These are phyloP conservation scores for Cynara cardunculus DNA, from an alignment of 129 eudicot genomes.

Conservation along the genomic window DNA sequence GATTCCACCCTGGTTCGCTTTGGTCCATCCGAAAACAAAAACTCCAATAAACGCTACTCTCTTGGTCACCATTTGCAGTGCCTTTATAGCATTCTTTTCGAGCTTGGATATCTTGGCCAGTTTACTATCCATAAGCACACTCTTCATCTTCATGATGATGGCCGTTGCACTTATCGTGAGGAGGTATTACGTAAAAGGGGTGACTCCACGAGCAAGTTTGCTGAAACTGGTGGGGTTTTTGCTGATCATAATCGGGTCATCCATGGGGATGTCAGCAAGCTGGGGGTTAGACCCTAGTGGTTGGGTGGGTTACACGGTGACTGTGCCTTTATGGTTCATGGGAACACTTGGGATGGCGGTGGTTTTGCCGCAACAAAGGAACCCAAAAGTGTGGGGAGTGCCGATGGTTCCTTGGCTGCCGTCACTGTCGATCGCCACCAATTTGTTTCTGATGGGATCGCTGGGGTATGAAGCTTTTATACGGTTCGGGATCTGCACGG, in stretches of 20 bases:
- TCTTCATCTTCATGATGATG: slow-evolving; percentile 69
- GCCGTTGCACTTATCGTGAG: slow-evolving; percentile 57
- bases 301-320: slow-evolving; percentile 49
- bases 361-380: slow-evolving; percentile 46
- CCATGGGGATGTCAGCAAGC: slow-evolving; percentile 55
- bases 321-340: slow-evolving; percentile 48
- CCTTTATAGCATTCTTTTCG: slow-evolving; percentile 49
- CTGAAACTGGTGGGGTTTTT: slow-evolving; percentile 45
- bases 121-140: slow-evolving; percentile 52
- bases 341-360: slow-evolving; percentile 52
- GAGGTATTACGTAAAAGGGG: slow-evolving; percentile 53
- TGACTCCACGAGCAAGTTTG: slow-evolving; percentile 36
- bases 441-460: slow-evolving; percentile 75
- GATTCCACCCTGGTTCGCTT: slow-evolving; percentile 67
- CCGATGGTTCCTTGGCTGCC: slow-evolving; percentile 83
- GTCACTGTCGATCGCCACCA: slow-evolving; percentile 59
- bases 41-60: slow-evolving; percentile 60
- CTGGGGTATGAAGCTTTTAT: slow-evolving; percentile 47
- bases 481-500: slow-evolving; percentile 57
- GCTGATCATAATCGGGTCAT: slow-evolving; percentile 43
- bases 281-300: slow-evolving; percentile 51
- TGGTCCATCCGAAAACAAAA: slow-evolving; percentile 59
- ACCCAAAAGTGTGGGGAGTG: slow-evolving; percentile 70
- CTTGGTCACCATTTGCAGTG: slow-evolving; percentile 40
- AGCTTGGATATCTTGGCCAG: slow-evolving; percentile 50